Base-by-base conservation (phyloP, 176 grass and related monocot species). In the Dactylis glomerata region DNA sequence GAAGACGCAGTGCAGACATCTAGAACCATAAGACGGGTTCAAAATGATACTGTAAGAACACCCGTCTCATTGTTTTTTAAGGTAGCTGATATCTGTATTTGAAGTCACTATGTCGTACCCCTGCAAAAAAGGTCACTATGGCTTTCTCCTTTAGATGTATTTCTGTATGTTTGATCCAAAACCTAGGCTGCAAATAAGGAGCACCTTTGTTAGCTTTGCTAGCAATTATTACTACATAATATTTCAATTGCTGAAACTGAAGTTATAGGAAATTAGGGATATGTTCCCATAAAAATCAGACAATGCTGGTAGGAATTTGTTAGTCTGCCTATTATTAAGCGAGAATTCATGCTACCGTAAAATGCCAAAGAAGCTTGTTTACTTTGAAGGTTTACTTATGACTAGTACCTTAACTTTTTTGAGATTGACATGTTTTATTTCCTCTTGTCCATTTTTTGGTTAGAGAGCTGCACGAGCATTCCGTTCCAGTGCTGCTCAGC, bases 41-140 rank as follows among this genome's bases (percentile, higher is more conserved):
- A 52, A 79, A 84, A 77, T 62, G 85, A 80, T 87, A 58, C 27
- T 62, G 92, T 94, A 86, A 87, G 92, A 85, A 17, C 68, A 49
- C 8, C 3, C 45, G 58, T 13, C 64, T 87, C 49, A 33, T 28
- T 27, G 65, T 64, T 83, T 64, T 6, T 73, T 10, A 76, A 61
- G 13, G 59, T 59, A 78, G 26, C 46, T 79, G 3, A 65, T 64
- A 65, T 65, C 40, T 46, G 22, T 61, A 34, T 64, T 64, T n/a
- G 5, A 46, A 79, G 24, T 62, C 26, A 10, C 19, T n/a, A 22
- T 64, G 26, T 10, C 24, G n/a, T n/a, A n/a, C n/a, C n/a, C n/a
- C n/a, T n/a, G n/a, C n/a, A n/a, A n/a, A n/a, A n/a, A n/a, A n/a
- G n/a, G 24, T 62, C 26, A 10, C 19, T n/a, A 22, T 64, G 26